These are phyloP conservation scores for Microdochium nivale DNA, from an alignment of 2,329 filamentous ascomycete genomes.

Conservation along the genomic window DNA sequence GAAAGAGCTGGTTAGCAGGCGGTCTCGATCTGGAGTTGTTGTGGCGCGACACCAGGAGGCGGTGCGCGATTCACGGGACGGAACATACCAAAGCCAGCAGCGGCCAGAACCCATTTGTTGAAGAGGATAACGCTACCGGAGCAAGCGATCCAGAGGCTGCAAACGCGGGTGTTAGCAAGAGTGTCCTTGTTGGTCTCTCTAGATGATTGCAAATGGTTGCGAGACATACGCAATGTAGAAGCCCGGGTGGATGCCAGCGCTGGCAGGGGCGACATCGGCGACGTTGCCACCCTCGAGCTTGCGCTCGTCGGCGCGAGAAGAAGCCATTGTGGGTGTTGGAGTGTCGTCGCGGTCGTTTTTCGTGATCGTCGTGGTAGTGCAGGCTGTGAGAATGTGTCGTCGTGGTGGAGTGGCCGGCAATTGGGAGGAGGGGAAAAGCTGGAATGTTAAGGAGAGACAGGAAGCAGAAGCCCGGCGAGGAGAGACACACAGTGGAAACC, in stretches of 20 bases:
- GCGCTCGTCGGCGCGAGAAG: conserved; percentile 8
- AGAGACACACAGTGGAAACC: not conserved
- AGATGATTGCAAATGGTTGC: not conserved
- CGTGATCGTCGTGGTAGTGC: too few relatives aligned
- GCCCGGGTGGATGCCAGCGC: conserved; percentile 11
- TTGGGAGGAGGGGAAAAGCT: not conserved
- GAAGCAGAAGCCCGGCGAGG: not conserved
- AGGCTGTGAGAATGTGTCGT: not conserved
- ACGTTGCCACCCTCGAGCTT: conserved; percentile 14
- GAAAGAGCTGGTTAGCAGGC: conserved; percentile 6
- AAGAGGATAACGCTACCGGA: conserved; percentile 83
- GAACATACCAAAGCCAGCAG: conserved; percentile 64
- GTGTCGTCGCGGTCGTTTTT: not conserved
- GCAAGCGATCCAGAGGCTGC: conserved; percentile 70
- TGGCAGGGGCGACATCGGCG: conserved; percentile 6
- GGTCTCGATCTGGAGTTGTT: not conserved
- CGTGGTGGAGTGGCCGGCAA: not conserved
- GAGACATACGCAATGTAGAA: conserved; percentile 14
- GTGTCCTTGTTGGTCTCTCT: not conserved
- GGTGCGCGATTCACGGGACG: not conserved
- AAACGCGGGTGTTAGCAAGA: conserved; percentile 2
- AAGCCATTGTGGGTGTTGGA: not conserved
- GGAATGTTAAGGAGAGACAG: conserved; percentile 1
- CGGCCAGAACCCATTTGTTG: conserved; percentile 85
- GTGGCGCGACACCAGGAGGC: conserved; percentile 7